These are phyloP conservation scores for Phytophthora foliorum DNA, from an alignment of 352 stramenopile species.

Conservation along the genomic window DNA sequence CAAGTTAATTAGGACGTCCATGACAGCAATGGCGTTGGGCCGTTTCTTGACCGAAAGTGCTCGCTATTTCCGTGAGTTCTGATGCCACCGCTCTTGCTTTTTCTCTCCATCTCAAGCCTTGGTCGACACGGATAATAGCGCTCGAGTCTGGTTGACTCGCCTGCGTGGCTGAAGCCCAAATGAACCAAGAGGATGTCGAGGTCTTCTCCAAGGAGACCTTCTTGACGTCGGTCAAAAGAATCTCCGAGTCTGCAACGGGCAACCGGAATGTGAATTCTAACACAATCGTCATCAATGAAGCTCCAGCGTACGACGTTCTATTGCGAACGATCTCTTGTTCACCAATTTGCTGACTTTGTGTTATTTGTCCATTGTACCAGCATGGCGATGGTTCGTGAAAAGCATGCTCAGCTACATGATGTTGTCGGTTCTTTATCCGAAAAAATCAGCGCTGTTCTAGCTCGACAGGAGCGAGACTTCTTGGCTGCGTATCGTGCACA, in stretches of 20 bases:
- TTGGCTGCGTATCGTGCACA: constrained; percentile 94
- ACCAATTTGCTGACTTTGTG: background rate
- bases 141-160: background rate
- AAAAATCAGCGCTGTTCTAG: constrained; percentile 92
- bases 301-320: constrained; percentile 46
- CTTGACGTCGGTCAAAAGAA: constrained; percentile 73
- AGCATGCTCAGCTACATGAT: constrained; percentile 82
- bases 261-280: constrained; percentile 20
- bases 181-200: constrained; percentile 66
- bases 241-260: constrained; percentile 30
- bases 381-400: constrained; percentile 82
- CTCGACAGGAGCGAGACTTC: constrained; percentile 94
- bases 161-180: constrained; percentile 24
- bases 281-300: constrained; percentile 47
- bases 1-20: constrained; percentile 1
- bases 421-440: constrained; percentile 87
- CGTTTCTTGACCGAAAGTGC: constrained; percentile 31
- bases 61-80: constrained; percentile 41
- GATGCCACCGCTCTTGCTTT: background rate
- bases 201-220: constrained; percentile 89
- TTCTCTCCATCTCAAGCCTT: constrained; percentile 3
- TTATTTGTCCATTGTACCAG: constrained; percentile 33
- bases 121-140: background rate
- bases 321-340: background rate
- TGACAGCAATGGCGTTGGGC: constrained; percentile 8